Evolutionary conservation across 805 yeast genomes (phyloP), one percentile per base, ranked within the genome.

Genomic region (Metschnikowia orientalis): DNA sequence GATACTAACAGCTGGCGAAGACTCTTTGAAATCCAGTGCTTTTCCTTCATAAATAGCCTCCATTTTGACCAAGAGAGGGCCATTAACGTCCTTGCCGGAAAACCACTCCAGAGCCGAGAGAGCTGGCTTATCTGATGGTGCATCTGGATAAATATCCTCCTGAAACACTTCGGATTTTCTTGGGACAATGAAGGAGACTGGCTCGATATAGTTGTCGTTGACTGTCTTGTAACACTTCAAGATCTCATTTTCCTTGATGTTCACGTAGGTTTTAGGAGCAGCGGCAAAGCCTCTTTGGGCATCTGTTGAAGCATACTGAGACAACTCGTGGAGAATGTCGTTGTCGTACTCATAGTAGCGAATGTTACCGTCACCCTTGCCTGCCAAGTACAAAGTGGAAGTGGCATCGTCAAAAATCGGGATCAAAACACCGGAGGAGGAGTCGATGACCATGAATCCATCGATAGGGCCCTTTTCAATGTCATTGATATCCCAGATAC

Each of bases 331-430:
- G 35, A 92, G 69, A 50, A 79, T 82, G 51, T 90, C 97, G 50
- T 84, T 77, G 41, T 79, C 87, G 57, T 75, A 87, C 66, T 92
- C 98, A 54, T 68, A 92, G 63, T 90, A 90, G 53, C 96, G 84
- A 51, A 92, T 86, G 57, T 90, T 92, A 50, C 97, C 97, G 59
- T 92, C 98, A 58, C 97, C 97, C 60, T 92, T 90, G 48, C 98
- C 99, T 19, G 95, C 97, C 41, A 92, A 66, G 53, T 82, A 92
- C 39, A 92, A 69, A 38, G 89, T 76, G 35, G 79, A 76, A 27
- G 84, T 88, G 21, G 83, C 73, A 17, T 77, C 83, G 55, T 92
- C 99, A 54, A 65, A 92, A 50, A 83, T 75, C 18, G 98, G 98
- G 75, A 92, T 83, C 57, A 89, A 66, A 25, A 92, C 84, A 49